Conservation (phyloP, 768 basidiomycete genomes). For the Dacryopinax spathularia region DNA sequence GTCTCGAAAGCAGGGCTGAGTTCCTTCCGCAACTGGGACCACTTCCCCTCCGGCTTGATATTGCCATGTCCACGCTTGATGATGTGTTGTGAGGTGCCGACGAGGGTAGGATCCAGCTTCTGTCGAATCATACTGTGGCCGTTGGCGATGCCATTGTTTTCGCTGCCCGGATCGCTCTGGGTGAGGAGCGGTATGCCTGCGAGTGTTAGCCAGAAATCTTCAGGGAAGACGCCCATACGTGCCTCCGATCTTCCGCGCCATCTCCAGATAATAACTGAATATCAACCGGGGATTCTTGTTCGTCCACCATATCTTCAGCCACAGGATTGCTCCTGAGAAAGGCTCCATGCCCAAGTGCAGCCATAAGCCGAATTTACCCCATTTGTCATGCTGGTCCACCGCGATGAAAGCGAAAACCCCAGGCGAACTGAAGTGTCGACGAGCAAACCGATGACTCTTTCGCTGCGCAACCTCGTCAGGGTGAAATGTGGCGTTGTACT, state of each 20-base stretch:
- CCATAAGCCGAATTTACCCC: conserved; percentile 27
- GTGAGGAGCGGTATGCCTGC: background rate
- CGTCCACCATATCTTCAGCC: background rate
- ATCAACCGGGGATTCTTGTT: background rate
- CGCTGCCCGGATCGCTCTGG: background rate
- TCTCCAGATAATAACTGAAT: background rate
- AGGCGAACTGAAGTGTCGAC: conserved; percentile 26
- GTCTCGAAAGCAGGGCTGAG: conserved; percentile 28
- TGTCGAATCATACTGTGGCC: background rate
- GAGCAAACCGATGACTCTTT: conserved; percentile 16
- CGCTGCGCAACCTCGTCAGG: conserved; percentile 12
- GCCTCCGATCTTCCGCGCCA: background rate
- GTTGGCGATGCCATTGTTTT: background rate
- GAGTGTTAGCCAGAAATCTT: conserved; percentile 17
- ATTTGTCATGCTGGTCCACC: conserved; percentile 37
- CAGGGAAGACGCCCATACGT: background rate
- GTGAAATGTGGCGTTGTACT: background rate
- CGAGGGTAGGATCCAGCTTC: background rate
- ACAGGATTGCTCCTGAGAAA: conserved; percentile 21
- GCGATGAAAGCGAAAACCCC: conserved; percentile 29
- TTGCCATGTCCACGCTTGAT: background rate
- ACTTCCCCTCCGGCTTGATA: background rate
- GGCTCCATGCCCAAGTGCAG: conserved; percentile 21
- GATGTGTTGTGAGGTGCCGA: background rate
- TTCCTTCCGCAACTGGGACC: conserved; percentile 11